Evolutionary conservation across 2,329 filamentous ascomycete species (phyloP), one percentile per base, ranked within the genome.

Genomic region (Aureobasidium musti): DNA sequence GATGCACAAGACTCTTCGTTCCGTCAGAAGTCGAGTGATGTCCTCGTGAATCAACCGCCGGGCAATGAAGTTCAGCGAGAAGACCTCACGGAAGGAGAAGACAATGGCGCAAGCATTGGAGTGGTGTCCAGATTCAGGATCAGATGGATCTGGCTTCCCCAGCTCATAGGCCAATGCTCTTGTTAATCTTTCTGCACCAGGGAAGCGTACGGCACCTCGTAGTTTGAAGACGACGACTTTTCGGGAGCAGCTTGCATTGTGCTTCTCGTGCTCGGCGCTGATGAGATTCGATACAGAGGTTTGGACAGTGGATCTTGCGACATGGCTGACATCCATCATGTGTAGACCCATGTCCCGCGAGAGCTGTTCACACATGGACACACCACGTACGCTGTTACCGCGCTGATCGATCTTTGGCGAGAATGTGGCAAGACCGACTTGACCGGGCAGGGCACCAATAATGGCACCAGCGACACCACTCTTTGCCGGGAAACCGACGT

Each of bases 401-500:
- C 69, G 68, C 14, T 63, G 59, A 30, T 72, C 70, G 11, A 72
- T 69, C 39, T 71, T 72, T 2, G 70, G 70, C 0, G 70, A 72
- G 37, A 72, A 72, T 1, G 70, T 68, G 21, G 69, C 69, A 21
- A 71, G 65, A 30, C 70, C 70, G 28, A 72, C 69, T 37, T 72
- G 70, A 35, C 70, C 70, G 19, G 70, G 70, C 5, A 72, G 54
- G 1, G 69, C 68, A 14, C 70, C 70, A 33, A 72, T 68, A 21
- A 72, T 72, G 1, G 67, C 69, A 2, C 70, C 70, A 6, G 69
- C 70, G 2, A 72, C 70, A 28, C 77, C 77, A 53, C 75, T 77
- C 71, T 79, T 79, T 19, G 77, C 77, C 0, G 77, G 77, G 35
- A 79, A 78, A 2, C 77, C 77, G 6, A 79, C 74, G 26, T 73